A percentile compares a stretch with the other conserved stretches of the same genome.
Evolutionary conservation across 2,329 filamentous ascomycete genomes (phyloP).

Genomic region (Grosmannia clavigera): DNA sequence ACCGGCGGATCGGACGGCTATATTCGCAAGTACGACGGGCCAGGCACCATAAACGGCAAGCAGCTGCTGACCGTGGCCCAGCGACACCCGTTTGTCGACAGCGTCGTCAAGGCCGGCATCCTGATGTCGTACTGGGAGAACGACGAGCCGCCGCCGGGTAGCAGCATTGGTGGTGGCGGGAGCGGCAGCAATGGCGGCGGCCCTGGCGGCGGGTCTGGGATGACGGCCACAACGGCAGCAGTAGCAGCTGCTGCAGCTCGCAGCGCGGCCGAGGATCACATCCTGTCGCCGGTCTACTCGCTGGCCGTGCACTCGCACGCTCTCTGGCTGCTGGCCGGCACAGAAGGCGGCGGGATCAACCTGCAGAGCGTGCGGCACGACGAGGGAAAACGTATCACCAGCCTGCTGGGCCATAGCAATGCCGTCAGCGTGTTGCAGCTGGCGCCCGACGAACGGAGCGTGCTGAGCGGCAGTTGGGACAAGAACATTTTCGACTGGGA

Average conservation of each 20-base stretch:
- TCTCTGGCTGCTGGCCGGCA: constrained; percentile 80
- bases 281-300: constrained; percentile 85
- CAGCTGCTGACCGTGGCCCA: constrained; percentile 89
- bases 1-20: constrained; percentile 91
- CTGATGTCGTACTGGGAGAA: constrained; percentile 98
- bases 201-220: not conserved
- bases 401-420: constrained; percentile 72
- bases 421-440: constrained; percentile 81
- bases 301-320: constrained; percentile 82
- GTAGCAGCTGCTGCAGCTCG: not conserved
- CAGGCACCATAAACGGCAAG: constrained; percentile 90
- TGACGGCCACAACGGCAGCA: not conserved
- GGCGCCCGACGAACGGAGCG: constrained; percentile 70
- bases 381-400: constrained; percentile 79
- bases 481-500: constrained; percentile 94
- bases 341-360: constrained; percentile 87
- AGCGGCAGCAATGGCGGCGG: not conserved
- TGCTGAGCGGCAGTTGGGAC: constrained; percentile 93
- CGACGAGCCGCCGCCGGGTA: constrained; percentile 52
- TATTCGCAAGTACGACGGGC: constrained; percentile 92
- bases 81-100: constrained; percentile 92
- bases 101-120: constrained; percentile 87
- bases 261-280: constrained; percentile 38
- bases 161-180: constrained; percentile 15
- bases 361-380: constrained; percentile 88